Evolutionary conservation across 75 land plant genomes (phyloP), one percentile per base, ranked within the genome.

Genomic region (Cryptomeria japonica): DNA sequence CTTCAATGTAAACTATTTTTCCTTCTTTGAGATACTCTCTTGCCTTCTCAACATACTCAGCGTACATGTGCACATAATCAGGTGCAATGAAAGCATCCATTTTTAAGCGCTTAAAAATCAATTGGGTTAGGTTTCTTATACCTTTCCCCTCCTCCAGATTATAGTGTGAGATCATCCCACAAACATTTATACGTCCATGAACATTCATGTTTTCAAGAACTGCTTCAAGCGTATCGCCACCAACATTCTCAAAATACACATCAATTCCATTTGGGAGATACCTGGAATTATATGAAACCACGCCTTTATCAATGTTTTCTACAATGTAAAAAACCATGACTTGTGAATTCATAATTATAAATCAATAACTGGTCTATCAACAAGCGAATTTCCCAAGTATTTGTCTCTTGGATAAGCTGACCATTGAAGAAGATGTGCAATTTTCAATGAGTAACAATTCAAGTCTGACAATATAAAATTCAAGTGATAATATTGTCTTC

Each of bases 161-260:
- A 86, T 93, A 92, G 53, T 93, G 93, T 18, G 95, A 92, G 0
- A 92, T 89, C 93, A 92, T 91, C 51, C 95, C 95, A 47, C 93
- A 89, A 5, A 56, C 89, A 12, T 89, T 82, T 32, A 93, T 92
- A 7, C 95, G 89, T n/a, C 92, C 94, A 25, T 83, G 76, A 64
- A 70, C 18, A 31, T 91, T 92, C 90, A 93, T 92, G 80, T 93
- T 90, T 22, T 88, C 84, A 4, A 93, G 92, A 37, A 90, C 95
- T 41, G 95, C 93, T 49, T 92, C 95, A 34, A 93, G 92, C 93
- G 92, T 93, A 12, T 84, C 72, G 5, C 95, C 95, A 28, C 94
- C 94, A 32, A 93, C 95, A 85, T 94, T 93, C 79, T 94, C 95
- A 78, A 93, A 93, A 87, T 94, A 94, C 47, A 94, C 78, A 70